These are phyloP conservation scores for Trifolium fragiferum DNA, from an alignment of 306 rosid species.

Conservation along the genomic window DNA sequence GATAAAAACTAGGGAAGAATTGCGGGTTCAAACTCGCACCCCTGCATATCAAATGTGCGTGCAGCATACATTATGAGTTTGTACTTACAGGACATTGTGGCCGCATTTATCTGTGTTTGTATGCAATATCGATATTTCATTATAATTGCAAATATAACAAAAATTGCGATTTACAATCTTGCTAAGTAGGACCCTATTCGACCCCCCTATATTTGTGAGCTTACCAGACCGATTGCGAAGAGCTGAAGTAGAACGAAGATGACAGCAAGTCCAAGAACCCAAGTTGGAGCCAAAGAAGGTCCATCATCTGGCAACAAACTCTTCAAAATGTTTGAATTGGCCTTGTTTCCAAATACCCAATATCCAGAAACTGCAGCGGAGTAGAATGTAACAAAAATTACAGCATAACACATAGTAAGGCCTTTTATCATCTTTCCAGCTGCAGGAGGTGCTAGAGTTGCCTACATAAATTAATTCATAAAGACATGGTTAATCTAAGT, in stretches of 20 bases:
- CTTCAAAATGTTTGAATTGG: slow-evolving; percentile 73
- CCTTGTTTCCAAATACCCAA: slow-evolving; percentile 82
- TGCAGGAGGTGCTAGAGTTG: slow-evolving; percentile 96
- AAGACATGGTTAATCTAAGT: slow-evolving; percentile 7
- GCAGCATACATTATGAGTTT: too few species aligned
- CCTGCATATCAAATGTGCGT: too few species aligned
- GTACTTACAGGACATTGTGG: too few species aligned
- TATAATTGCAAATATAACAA: not conserved
- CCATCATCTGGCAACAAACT: slow-evolving; percentile 78
- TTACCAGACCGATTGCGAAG: slow-evolving; percentile 91
- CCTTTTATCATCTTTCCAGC: slow-evolving; percentile 97
- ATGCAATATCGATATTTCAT: not conserved
- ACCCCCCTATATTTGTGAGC: not conserved
- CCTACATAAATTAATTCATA: slow-evolving; percentile 62
- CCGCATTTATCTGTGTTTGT: not conserved
- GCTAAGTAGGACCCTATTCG: not conserved
- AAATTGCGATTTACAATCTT: not conserved
- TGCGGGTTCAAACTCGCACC: too few species aligned
- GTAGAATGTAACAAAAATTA: slow-evolving; percentile 78
- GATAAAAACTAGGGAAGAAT: too few species aligned
- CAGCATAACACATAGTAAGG: slow-evolving; percentile 80
- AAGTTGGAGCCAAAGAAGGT: slow-evolving; percentile 87
- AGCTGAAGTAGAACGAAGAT: slow-evolving; percentile 90
- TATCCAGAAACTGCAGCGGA: slow-evolving; percentile 83
- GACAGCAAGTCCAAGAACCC: slow-evolving; percentile 80